Evolutionary conservation across 2,329 filamentous ascomycete species (phyloP).

Genomic region (Magnaporthiopsis incrustans): DNA sequence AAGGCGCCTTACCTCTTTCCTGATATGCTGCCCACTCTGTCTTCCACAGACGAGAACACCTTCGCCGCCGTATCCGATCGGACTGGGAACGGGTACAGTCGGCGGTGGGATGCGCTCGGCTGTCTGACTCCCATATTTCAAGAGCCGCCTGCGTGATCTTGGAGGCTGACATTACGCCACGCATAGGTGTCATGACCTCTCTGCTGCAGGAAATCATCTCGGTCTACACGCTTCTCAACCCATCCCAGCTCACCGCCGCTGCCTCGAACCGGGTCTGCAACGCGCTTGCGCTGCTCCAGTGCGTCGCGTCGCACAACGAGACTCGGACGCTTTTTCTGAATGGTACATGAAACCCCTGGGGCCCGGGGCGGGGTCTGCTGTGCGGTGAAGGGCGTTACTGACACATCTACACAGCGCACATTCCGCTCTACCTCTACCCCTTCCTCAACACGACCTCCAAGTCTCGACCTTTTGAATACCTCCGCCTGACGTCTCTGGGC

Average conservation of each 20-base stretch:
- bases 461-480: conserved; percentile 93
- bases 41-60: not conserved
- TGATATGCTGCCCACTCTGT: not conserved
- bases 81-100: too few species aligned
- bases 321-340: conserved; percentile 89
- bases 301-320: conserved; percentile 94
- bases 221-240: conserved; percentile 93
- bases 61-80: not conserved
- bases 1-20: conserved; percentile 29
- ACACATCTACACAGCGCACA: conserved; percentile 60
- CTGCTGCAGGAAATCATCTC: conserved; percentile 97
- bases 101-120: not conserved
- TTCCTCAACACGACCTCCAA: conserved; percentile 99
- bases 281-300: conserved; percentile 88
- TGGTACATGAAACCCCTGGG: conserved; percentile 60
- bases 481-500: conserved; percentile 88
- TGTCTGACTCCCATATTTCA: not conserved
- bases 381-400: not conserved
- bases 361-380: not conserved
- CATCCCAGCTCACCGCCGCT: conserved; percentile 93
- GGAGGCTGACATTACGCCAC: not conserved
- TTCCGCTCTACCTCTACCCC: conserved; percentile 93
- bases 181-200: conserved; percentile 89
- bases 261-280: conserved; percentile 97
- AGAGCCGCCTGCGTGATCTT: not conserved